phyloP scores from a whole-genome alignment of 1,139 yeast species.

The Candida labiduridarum region DNA sequence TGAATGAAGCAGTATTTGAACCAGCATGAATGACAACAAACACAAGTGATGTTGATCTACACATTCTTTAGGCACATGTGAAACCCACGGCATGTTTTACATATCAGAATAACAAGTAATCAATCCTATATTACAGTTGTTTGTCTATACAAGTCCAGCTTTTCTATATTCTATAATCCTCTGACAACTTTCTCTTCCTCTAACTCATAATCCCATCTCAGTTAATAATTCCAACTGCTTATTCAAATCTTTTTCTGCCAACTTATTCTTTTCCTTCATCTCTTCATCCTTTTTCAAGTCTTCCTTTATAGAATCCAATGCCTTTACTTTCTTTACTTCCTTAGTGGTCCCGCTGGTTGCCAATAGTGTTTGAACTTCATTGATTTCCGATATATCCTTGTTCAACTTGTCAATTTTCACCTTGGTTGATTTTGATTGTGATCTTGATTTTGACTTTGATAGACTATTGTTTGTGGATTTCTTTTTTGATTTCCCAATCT shows the following conservation, averaged over 20 bases:
- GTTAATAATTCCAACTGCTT: slow-evolving; percentile 62
- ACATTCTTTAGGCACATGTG: not conserved
- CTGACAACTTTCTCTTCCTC: not conserved
- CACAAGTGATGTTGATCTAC: not conserved
- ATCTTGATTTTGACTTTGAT: slow-evolving; percentile 19
- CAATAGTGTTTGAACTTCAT: slow-evolving; percentile 34
- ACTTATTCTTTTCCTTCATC: slow-evolving; percentile 36
- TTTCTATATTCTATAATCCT: not conserved
- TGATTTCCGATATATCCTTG: slow-evolving; percentile 36
- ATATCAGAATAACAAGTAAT: not conserved
- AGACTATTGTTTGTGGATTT: not conserved
- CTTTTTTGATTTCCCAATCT: slow-evolving; percentile 4
- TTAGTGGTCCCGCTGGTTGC: slow-evolving; percentile 10
- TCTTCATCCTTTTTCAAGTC: slow-evolving; percentile 49
- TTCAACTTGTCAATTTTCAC: slow-evolving; percentile 48
- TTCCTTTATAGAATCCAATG: slow-evolving; percentile 37
- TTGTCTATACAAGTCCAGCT: not conserved
- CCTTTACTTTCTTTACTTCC: slow-evolving; percentile 20
- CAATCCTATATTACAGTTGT: not conserved
- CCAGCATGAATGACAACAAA: not conserved
- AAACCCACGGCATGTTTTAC: not conserved
- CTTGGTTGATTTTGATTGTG: slow-evolving; percentile 37
- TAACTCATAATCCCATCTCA: slow-evolving; percentile 46
- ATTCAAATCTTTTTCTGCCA: slow-evolving; percentile 53
- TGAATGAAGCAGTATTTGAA: not conserved